These are phyloP conservation scores for Arctostaphylos glauca DNA, from an alignment of 148 eudicot species.

Conservation along the genomic window DNA sequence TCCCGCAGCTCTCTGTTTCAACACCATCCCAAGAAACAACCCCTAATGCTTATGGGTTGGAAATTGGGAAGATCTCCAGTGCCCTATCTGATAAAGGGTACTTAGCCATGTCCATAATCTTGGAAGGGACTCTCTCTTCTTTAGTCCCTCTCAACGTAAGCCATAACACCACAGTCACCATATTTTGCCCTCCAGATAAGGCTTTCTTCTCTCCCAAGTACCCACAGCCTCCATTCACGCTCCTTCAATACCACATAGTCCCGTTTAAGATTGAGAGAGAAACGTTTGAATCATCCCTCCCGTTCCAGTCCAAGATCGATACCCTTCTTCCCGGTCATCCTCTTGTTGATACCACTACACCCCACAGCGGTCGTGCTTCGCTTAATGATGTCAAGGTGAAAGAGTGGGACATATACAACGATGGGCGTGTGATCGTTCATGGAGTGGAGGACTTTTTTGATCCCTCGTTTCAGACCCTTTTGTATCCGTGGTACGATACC, in stretches of 20 bases:
- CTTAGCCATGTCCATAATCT: background rate
- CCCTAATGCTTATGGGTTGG: background rate
- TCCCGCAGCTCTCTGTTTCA: no score
- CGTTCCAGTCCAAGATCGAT: background rate
- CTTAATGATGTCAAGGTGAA: no score
- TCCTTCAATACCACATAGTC: background rate
- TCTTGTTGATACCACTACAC: background rate
- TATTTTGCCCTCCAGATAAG: background rate
- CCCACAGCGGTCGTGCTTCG: background rate
- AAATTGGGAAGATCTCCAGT: background rate
- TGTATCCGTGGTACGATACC: background rate
- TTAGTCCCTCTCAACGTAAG: background rate
- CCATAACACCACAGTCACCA: background rate
- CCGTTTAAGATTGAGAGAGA: background rate
- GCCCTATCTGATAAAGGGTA: background rate
- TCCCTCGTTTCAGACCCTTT: background rate
- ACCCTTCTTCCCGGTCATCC: background rate
- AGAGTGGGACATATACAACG: background rate
- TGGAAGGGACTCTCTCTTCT: background rate
- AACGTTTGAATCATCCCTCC: background rate
- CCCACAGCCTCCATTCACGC: background rate
- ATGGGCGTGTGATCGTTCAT: background rate
- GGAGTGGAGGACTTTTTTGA: constrained; percentile 8
- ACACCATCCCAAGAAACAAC: no score
- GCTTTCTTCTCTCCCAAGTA: background rate